Evolutionary conservation across 495 filamentous ascomycete species (phyloP).

Genomic region (Amniculicola lignicola): DNA sequence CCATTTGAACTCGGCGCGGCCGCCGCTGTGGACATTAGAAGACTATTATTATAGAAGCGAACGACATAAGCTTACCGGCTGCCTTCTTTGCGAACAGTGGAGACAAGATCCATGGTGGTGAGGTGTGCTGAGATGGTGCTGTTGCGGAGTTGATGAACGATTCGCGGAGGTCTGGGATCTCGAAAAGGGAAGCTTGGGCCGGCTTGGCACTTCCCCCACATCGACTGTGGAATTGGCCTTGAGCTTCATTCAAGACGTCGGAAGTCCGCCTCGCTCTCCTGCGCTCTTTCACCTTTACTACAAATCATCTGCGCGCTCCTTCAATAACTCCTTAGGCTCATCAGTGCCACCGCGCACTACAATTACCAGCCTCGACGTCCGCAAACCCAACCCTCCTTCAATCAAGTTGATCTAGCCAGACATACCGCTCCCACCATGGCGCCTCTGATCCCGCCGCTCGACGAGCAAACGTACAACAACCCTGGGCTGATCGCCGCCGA

Average conservation of each 20-base stretch:
- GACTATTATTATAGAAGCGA: conserved; percentile 3
- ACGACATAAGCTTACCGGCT: conserved; percentile 56
- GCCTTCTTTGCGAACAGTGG: conserved; percentile 86
- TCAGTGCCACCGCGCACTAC: not conserved
- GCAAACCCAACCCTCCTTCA: not conserved
- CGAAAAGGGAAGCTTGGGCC: not conserved
- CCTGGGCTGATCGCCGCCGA: not conserved
- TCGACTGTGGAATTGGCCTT: no score
- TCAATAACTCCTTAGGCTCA: no score
- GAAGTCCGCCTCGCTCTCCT: no score
- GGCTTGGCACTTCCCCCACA: no score
- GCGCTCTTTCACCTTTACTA: no score
- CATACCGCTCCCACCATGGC: not conserved
- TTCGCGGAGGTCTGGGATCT: not conserved
- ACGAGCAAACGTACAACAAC: conserved; percentile 1
- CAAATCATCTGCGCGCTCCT: no score
- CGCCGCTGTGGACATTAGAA: conserved; percentile 56
- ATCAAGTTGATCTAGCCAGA: no score
- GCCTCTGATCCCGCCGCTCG: not conserved
- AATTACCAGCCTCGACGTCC: not conserved
- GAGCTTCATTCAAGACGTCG: no score
- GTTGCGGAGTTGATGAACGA: not conserved
- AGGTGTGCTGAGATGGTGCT: not conserved
- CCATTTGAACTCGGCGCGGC: conserved; percentile 92
- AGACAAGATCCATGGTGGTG: conserved; percentile 81